Base-by-base conservation (phyloP, 2,329 filamentous ascomycete species). In the Nemania bipapillata region DNA sequence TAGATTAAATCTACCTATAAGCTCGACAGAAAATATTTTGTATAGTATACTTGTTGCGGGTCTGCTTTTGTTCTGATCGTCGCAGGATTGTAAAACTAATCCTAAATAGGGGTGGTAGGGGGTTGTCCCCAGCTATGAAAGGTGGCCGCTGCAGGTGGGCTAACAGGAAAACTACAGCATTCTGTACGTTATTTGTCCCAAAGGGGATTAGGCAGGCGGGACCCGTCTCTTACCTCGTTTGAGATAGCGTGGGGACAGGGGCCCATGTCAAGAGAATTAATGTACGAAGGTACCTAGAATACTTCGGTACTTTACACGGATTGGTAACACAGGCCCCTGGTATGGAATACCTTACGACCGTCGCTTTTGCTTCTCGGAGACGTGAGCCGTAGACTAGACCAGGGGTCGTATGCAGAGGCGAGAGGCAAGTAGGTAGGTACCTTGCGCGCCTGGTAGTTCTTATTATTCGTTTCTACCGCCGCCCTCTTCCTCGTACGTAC, bases 291-390 rank as follows among this genome's bases (percentile, higher is more conserved):
- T 53, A 53, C 17, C 50, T 12, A n/a, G 47, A 20, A n/a, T 37
- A 62, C 54, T 50, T 45, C 26, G 55, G 42, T 45, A 62, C 57
- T 30, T 56, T 58, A 30, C 30, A 67, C 42, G 57, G 47, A 49
- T 35, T 53, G 45, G 56, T 65, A 9, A 30, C 47, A 54, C 50
- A 20, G 53, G 28, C 57, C n/a, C 28, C 30, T 40, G 35, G 65
- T 49, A 58, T 28, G 45, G 35, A 52, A 47, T 53, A 68, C 63
- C 52, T 68, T 63, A 69, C 62, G 70, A 72, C 70, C 53, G 70
- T 70, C 68, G 22, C 53, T 72, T 66, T 72, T 72, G 60, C 55
- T 26, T 58, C 55, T 70, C 70, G 70, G 70, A 72, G 70, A 65
- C 62, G 11, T 63, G 70, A 72, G 63, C 70, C 70, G 70, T 24